A percentile compares a stretch with the other conserved stretches of the same genome.
phyloP scores from a whole-genome alignment of 768 basidiomycete genomes.

The Cyathus striatus region DNA sequence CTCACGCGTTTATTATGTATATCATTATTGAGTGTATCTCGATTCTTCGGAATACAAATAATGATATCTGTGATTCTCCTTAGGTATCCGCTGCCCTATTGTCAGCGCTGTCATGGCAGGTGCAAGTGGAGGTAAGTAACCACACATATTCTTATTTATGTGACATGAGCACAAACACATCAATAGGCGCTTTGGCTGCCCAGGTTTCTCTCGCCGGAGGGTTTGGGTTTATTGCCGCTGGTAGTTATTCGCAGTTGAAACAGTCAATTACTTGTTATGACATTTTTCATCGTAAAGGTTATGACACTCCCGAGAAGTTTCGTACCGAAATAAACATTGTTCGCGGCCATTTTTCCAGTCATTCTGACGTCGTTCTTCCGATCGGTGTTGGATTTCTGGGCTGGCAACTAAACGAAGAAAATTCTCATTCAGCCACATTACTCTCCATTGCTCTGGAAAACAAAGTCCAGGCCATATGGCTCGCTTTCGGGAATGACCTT shows the following conservation, averaged over 20 bases:
- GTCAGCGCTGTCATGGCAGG: conserved; percentile 69
- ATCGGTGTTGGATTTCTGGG: conserved; percentile 74
- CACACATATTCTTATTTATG: conserved; percentile 4
- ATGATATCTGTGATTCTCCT: no score
- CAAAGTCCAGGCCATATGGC: conserved; percentile 64
- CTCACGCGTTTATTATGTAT: conserved; percentile 50
- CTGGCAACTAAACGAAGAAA: conserved; percentile 61
- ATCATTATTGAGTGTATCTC: conserved; percentile 6
- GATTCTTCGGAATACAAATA: background rate
- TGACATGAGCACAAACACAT: conserved; percentile 2
- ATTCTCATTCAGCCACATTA: conserved; percentile 30
- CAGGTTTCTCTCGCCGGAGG: conserved; percentile 65
- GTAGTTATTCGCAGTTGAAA: conserved; percentile 20
- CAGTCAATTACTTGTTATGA: background rate
- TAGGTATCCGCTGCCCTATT: conserved; percentile 56
- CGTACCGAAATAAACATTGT: conserved; percentile 47
- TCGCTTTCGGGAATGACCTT: conserved; percentile 62
- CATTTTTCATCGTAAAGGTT: no score
- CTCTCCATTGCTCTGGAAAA: conserved; percentile 48
- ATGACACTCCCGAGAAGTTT: conserved; percentile 38
- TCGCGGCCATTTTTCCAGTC: conserved; percentile 34
- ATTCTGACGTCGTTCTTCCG: conserved; percentile 33
- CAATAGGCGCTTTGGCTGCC: conserved; percentile 45
- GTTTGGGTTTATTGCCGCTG: conserved; percentile 70
- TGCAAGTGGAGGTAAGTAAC: conserved; percentile 48